A percentile compares a stretch with the other conserved stretches of the same genome.
These are phyloP conservation scores for Paxillus ammoniavirescens DNA, from an alignment of 768 basidiomycete genomes.

Conservation along the genomic window DNA sequence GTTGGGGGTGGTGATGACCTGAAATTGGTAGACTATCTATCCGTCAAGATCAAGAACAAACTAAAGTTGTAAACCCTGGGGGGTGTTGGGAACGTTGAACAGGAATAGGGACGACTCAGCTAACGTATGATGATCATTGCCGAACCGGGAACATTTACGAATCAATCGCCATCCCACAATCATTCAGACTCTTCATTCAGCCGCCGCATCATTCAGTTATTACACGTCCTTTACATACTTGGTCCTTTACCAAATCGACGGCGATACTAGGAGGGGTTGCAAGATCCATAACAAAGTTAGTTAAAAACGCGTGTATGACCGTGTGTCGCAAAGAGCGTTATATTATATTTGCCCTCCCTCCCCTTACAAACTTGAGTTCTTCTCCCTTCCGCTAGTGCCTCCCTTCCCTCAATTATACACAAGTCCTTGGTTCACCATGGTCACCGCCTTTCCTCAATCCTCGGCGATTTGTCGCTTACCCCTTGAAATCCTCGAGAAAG, in stretches of 20 bases:
- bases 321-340: background rate
- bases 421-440: slow-evolving; percentile 8
- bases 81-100: background rate
- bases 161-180: slow-evolving; percentile 1
- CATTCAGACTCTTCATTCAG: background rate
- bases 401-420: slow-evolving; percentile 10
- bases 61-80: background rate
- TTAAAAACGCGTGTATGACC: slow-evolving; percentile 2
- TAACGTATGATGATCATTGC: background rate
- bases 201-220: background rate
- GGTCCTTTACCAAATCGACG: slow-evolving; percentile 8
- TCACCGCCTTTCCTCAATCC: slow-evolving; percentile 3
- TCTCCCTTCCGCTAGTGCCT: slow-evolving; percentile 5
- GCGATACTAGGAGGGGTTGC: slow-evolving; percentile 7
- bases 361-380: background rate
- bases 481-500: slow-evolving; percentile 46
- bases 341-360: background rate
- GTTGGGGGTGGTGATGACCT: background rate
- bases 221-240: background rate
- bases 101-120: background rate
- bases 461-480: slow-evolving; percentile 35
- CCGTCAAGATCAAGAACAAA: no score
- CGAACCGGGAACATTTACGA: background rate
- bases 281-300: slow-evolving; percentile 9
- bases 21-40: background rate